A percentile compares a stretch with the other conserved stretches of the same genome.
Evolutionary conservation across 768 basidiomycete species (phyloP).

Genomic region (Sporobolomyces roseus): DNA sequence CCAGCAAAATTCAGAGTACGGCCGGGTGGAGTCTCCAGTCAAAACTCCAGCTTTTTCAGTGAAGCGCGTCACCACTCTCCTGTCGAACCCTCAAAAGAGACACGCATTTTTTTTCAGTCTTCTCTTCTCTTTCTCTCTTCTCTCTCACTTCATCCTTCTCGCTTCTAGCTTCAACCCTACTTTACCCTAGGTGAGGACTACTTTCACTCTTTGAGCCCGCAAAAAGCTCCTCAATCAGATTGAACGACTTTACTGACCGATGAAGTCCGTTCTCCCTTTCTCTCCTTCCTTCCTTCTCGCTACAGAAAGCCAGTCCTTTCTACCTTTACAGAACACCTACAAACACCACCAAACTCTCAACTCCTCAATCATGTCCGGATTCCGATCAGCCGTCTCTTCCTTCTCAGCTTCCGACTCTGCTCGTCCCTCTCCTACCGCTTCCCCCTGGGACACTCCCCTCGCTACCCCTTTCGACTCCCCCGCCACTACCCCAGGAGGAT

Average conservation of each 20-base stretch:
- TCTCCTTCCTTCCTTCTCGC: too few relatives aligned
- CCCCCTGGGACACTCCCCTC: constrained; percentile 39
- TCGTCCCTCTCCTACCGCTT: constrained; percentile 12
- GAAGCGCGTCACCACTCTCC: background rate
- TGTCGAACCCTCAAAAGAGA: background rate
- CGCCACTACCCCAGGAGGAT: constrained; percentile 26
- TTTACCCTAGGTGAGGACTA: background rate
- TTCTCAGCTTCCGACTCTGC: constrained; percentile 9
- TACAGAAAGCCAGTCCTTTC: background rate
- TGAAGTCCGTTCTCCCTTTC: background rate
- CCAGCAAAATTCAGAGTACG: too few relatives aligned
- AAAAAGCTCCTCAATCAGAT: too few relatives aligned
- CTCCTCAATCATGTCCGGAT: constrained; percentile 5
- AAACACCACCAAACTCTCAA: background rate
- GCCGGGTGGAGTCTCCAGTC: too few relatives aligned
- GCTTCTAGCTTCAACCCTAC: background rate
- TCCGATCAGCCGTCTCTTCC: constrained; percentile 21
- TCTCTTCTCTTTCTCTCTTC: background rate
- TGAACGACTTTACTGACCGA: constrained; percentile 20
- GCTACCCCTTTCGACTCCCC: constrained; percentile 38
- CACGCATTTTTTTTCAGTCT: background rate
- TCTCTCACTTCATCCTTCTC: background rate
- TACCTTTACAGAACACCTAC: background rate
- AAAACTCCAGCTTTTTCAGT: too few relatives aligned
- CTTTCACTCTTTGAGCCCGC: background rate